Conservation (phyloP, 352 stramenopile species). For the Pythium pectinolyticum region DNA sequence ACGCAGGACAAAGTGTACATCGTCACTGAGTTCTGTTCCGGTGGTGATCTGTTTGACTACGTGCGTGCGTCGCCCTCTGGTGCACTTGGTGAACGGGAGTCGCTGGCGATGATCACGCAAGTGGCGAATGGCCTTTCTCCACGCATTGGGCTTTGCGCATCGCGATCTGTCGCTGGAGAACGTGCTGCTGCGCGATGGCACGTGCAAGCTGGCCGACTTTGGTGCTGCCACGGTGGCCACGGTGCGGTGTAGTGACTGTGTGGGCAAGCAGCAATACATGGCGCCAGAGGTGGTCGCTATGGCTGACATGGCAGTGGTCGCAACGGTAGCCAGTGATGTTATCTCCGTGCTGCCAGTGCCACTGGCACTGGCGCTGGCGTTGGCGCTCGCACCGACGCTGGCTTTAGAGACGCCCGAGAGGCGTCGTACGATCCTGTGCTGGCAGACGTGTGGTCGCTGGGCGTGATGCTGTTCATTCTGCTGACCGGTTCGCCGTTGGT, state of each 20-base stretch:
- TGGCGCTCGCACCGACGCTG: too few relatives aligned
- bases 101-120: slow-evolving; percentile 1
- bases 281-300: slow-evolving; percentile 19
- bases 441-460: slow-evolving; percentile 21
- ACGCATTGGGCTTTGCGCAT: slow-evolving; percentile 19
- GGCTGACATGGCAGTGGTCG: not conserved
- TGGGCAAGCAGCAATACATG: slow-evolving; percentile 28
- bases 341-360: too few relatives aligned
- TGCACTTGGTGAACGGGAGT: not conserved
- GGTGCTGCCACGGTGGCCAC: slow-evolving; percentile 7
- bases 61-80: not conserved
- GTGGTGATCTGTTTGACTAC: slow-evolving; percentile 29
- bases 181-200: slow-evolving; percentile 20
- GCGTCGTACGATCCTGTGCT: slow-evolving; percentile 16
- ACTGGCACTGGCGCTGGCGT: too few relatives aligned
- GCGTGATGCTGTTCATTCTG: slow-evolving; percentile 25
- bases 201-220: slow-evolving; percentile 27
- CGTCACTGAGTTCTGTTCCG: slow-evolving; percentile 29
- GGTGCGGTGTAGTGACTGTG: not conserved
- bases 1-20: slow-evolving; percentile 16
- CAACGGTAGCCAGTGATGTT: too few relatives aligned
- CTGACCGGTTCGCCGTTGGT: slow-evolving; percentile 19
- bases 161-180: slow-evolving; percentile 32
- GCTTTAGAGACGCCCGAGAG: too few relatives aligned
- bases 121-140: slow-evolving; percentile 11